These are phyloP conservation scores for Metschnikowia lunata DNA, from an alignment of 805 yeast species.

Conservation along the genomic window DNA sequence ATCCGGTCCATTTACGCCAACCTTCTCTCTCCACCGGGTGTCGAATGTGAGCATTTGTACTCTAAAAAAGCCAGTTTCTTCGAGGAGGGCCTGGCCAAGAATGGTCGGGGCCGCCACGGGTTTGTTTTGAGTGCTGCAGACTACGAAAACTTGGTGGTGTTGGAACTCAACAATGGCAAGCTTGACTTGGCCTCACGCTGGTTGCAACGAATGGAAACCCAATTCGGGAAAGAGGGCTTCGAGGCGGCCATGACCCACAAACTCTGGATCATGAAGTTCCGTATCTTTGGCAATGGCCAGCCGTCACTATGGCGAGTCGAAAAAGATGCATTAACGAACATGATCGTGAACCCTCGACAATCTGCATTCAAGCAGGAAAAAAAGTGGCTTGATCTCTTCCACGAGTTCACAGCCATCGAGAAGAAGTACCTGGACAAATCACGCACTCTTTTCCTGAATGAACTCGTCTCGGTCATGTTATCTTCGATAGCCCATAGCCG, in stretches of 20 bases:
- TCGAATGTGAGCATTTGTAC: constrained; percentile 8
- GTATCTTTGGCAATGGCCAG: constrained; percentile 30
- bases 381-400: constrained; percentile 21
- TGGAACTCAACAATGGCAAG: constrained; percentile 34
- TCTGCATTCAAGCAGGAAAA: constrained; percentile 17
- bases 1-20: constrained; percentile 14
- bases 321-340: constrained; percentile 18
- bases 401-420: constrained; percentile 20
- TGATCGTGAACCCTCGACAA: constrained; percentile 18
- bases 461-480: constrained; percentile 27
- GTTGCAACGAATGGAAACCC: constrained; percentile 32
- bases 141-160: constrained; percentile 34
- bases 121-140: constrained; percentile 17
- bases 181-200: constrained; percentile 38
- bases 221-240: constrained; percentile 5
- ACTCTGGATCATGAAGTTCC: constrained; percentile 35
- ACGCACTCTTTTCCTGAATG: constrained; percentile 15
- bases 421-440: background rate
- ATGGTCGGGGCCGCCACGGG: background rate
- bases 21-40: constrained; percentile 7
- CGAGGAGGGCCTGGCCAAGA: background rate
- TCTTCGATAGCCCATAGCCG: constrained; percentile 29
- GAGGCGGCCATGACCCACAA: constrained; percentile 23
- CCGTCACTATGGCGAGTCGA: constrained; percentile 29
- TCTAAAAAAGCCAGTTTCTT: background rate